phyloP scores from a whole-genome alignment of 1,284 basidiomycete genomes.

The Ceraceosorus guamensis region DNA sequence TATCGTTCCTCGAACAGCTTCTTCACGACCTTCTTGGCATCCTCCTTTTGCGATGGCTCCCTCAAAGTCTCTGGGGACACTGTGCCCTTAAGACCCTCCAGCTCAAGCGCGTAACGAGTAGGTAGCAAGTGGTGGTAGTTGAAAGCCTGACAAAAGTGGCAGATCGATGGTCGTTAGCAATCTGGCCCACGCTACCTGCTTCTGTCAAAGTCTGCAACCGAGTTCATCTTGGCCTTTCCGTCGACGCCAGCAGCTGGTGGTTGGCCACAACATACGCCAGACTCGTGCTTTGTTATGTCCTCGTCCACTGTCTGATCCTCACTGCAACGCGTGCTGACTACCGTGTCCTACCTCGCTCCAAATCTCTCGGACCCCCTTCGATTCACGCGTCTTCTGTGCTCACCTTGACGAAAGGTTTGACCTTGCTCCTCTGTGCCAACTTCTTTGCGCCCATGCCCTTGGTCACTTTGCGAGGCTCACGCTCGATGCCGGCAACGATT shows the following conservation, averaged over 20 bases:
- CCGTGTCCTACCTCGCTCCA: too few relatives aligned
- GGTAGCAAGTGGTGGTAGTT: constrained; percentile 50
- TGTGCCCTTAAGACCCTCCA: constrained; percentile 47
- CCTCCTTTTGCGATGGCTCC: constrained; percentile 47
- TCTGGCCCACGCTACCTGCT: background rate
- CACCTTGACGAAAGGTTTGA: constrained; percentile 49
- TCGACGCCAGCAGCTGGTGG: too few relatives aligned
- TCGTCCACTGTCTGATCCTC: too few relatives aligned
- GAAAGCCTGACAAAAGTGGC: constrained; percentile 25
- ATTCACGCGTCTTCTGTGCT: background rate
- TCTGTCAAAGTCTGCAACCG: background rate
- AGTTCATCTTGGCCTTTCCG: too few relatives aligned
- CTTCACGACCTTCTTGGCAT: constrained; percentile 47
- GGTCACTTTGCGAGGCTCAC: constrained; percentile 48
- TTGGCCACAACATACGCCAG: too few relatives aligned
- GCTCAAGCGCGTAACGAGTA: constrained; percentile 48
- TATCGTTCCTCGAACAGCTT: constrained; percentile 49
- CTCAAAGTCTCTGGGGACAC: constrained; percentile 46
- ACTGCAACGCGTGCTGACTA: too few relatives aligned
- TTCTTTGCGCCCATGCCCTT: constrained; percentile 48
- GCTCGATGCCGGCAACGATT: constrained; percentile 47
- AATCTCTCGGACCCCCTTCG: too few relatives aligned
- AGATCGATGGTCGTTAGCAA: background rate
- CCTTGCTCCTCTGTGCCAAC: constrained; percentile 47
- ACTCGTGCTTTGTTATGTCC: too few relatives aligned